These are phyloP conservation scores for Mycena albidolilacea DNA, from an alignment of 768 basidiomycete species.

Conservation along the genomic window DNA sequence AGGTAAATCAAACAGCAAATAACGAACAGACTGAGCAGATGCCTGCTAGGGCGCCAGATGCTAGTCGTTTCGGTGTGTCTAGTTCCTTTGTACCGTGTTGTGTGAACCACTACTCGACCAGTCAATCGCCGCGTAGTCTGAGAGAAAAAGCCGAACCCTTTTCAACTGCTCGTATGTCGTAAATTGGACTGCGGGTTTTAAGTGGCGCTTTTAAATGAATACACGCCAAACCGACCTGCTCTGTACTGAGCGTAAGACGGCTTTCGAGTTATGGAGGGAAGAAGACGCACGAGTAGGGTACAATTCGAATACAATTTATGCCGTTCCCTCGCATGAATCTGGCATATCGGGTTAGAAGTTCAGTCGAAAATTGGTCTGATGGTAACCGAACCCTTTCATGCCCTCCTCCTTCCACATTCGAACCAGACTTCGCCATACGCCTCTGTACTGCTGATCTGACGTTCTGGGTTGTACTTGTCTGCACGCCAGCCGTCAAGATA, in stretches of 20 bases:
- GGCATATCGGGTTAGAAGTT: background rate
- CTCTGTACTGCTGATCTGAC: slow-evolving; percentile 79
- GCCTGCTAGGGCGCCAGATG: slow-evolving; percentile 92
- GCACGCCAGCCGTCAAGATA: slow-evolving; percentile 10
- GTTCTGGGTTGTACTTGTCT: slow-evolving; percentile 92
- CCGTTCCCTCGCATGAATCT: slow-evolving; percentile 92
- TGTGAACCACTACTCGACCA: slow-evolving; percentile 74
- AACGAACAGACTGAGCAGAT: slow-evolving; percentile 93
- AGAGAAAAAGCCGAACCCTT: slow-evolving; percentile 64
- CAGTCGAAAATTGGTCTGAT: background rate
- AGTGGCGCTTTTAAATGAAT: slow-evolving; percentile 8
- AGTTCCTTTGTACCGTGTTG: slow-evolving; percentile 78
- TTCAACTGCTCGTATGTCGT: slow-evolving; percentile 93
- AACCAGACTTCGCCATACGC: slow-evolving; percentile 86
- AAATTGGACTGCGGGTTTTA: slow-evolving; percentile 76
- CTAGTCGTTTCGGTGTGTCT: slow-evolving; percentile 90
- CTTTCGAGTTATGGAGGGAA: slow-evolving; percentile 22
- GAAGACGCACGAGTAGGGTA: slow-evolving; percentile 81
- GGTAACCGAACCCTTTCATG: slow-evolving; percentile 70
- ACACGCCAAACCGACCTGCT: slow-evolving; percentile 23
- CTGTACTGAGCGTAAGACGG: slow-evolving; percentile 12
- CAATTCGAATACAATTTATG: slow-evolving; percentile 92
- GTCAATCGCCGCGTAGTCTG: slow-evolving; percentile 46
- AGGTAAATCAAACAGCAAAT: slow-evolving; percentile 29
- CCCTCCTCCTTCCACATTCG: slow-evolving; percentile 98